Evolutionary conservation across 306 rosid species (phyloP), one percentile per base, ranked within the genome.

Genomic region (Rosa chinensis): DNA sequence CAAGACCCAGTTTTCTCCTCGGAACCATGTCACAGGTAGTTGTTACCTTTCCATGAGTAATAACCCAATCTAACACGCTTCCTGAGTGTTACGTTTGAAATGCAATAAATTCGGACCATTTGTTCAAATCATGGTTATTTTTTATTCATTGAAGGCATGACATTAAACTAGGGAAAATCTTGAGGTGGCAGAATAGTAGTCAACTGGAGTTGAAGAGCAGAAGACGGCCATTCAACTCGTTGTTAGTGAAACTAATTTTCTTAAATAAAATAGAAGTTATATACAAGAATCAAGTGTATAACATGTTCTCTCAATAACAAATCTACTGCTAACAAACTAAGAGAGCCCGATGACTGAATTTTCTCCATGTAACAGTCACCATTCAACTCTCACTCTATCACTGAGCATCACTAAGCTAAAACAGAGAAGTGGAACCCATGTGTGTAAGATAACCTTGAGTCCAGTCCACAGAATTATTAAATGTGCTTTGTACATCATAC

Each of bases 321-420:
- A 58, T 21, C 32, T 58, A 14, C n/a, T 5, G 43, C 45, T 6
- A 66, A 37, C 45, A 66, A 66, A 8, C 10, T 17, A 66, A 37
- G 70, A 66, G 45, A 32, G 70, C 45, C 70, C 37, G 49, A 67
- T 40, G 25, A 7, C 49, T 18, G 44, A 67, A 67, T 8, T 67
- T 43, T 40, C 25, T 18, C 2, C 28, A 9, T 2, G 43, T 6
- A 28, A 28, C 20, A 66, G 70, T 23, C 45, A 37, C 45, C 21
- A 66, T 8, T 66, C 5, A 67, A 67, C 49, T 39, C 44, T 61
- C 37, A 23, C 21, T 64, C 72, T 6, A 6, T 21, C n/a, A 28
- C n/a, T 64, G n/a, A n/a, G 43, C 69, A 63, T 32, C 39, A 63
- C 39, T 32, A 32, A 63, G 20, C 69, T 63, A 63, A 63, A 61